Evolutionary conservation across 768 basidiomycete species (phyloP), one percentile per base, ranked within the genome.

Genomic region (Hypsizygus marmoreus): DNA sequence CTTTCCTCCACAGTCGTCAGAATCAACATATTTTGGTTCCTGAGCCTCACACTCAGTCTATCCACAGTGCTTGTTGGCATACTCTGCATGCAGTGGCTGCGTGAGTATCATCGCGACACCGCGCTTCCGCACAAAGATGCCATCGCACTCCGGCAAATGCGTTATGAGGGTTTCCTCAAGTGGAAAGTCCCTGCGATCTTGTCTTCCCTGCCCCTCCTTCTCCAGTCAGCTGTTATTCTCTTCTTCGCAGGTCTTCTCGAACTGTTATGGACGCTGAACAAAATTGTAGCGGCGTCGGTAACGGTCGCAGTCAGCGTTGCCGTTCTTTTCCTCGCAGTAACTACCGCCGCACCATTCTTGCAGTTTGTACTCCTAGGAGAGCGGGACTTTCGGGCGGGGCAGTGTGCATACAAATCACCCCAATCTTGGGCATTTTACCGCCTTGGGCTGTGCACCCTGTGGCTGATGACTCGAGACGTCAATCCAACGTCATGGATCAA

Each of bases 331-430:
- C 51, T 63, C 20, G 54, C 42, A 3, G 45, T 51, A 5, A 66
- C 65, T 1, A 64, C 63, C 0, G 55, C 55, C 3, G 50, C 63
- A 2, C 63, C 65, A 8, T 58, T 60, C 8, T 42, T 66, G 2
- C 65, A 64, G 37, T 61, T 63, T 30, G 55, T 56, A 0, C 52
- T 64, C 30, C 50, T 56, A 2, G 50, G 43, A 14, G 58, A 63
- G 25, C 55, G 56, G 12, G 50, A 59, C 31, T 49, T 67, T 7
- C 58, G 59, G 8, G 54, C 60, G 7, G 47, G 32, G 4, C 65
- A 67, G 30, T 67, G 63, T 44, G 61, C 65, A 1, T 67, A 67
- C 47, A 67, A 67, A 47, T 63, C 62, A 2, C 65, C 65, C 1
- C 65, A 67, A 40, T 67, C 65, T 2, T 65, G 65, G 65, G 40